Evolutionary conservation across 805 yeast genomes (phyloP).

Genomic region (Saccharomycopsis sp.): DNA sequence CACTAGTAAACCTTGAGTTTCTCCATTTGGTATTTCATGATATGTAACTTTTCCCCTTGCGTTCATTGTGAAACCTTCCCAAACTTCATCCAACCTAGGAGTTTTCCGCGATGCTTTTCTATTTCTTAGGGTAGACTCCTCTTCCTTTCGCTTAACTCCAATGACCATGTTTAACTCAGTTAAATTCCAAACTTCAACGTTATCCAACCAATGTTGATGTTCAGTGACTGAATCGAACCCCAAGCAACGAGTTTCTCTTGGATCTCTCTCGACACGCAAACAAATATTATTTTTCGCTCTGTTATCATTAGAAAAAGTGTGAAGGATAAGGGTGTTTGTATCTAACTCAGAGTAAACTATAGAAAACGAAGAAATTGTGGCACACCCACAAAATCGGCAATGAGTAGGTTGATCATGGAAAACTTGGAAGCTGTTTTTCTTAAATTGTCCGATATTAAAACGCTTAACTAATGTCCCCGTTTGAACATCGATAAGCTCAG

Average conservation of each 20-base stretch:
- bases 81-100: conserved; percentile 33
- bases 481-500: conserved; percentile 70
- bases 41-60: conserved; percentile 56
- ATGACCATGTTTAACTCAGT: conserved; percentile 72
- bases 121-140: neutral
- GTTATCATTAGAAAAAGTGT: conserved; percentile 65
- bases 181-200: conserved; percentile 72
- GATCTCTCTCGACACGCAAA: conserved; percentile 85
- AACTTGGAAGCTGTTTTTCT: conserved; percentile 53
- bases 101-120: neutral
- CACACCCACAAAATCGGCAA: conserved; percentile 88
- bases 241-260: conserved; percentile 81
- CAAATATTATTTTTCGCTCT: conserved; percentile 76
- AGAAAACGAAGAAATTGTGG: conserved; percentile 66
- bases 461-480: conserved; percentile 64
- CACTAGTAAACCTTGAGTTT: conserved; percentile 40
- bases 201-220: conserved; percentile 55
- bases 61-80: conserved; percentile 81
- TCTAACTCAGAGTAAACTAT: conserved; percentile 62
- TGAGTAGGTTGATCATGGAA: conserved; percentile 83
- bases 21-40: conserved; percentile 50
- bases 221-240: conserved; percentile 76
- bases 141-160: conserved; percentile 47
- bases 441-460: conserved; percentile 56
- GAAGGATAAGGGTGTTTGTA: conserved; percentile 53